These are phyloP conservation scores for Simmondsia chinensis DNA, from an alignment of 148 eudicot species.

Conservation along the genomic window DNA sequence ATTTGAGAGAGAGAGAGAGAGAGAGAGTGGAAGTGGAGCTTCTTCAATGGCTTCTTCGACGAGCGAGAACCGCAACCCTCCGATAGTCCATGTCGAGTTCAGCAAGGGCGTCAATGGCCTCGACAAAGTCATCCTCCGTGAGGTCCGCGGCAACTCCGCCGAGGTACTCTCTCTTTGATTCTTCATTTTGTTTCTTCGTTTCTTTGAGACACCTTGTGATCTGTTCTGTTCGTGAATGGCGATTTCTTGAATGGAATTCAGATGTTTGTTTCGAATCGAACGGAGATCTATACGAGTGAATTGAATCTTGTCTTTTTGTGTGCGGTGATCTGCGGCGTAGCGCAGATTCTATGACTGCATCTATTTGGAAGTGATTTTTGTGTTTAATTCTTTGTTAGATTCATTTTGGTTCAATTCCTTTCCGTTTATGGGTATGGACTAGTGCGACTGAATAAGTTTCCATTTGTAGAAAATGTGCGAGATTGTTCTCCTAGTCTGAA, in stretches of 20 bases:
- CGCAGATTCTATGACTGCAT: too few species aligned
- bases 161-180: conserved; percentile 40
- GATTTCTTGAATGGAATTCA: background rate
- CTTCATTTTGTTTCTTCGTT: background rate
- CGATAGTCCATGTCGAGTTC: conserved; percentile 30
- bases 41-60: conserved; percentile 35
- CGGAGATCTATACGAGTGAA: too few species aligned
- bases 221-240: conserved; percentile 3
- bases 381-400: too few species aligned
- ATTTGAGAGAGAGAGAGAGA: conserved; percentile 10
- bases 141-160: conserved; percentile 56
- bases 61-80: conserved; percentile 23
- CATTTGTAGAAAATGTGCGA: too few species aligned
- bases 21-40: conserved; percentile 12
- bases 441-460: too few species aligned
- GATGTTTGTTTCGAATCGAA: too few species aligned
- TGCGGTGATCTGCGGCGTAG: too few species aligned
- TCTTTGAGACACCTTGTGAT: background rate
- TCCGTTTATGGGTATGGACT: too few species aligned
- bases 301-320: too few species aligned
- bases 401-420: too few species aligned
- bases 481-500: too few species aligned
- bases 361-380: too few species aligned
- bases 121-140: conserved; percentile 70
- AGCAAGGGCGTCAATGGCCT: conserved; percentile 65